Conservation (phyloP, 345 rosid genomes). For the Barbarea vulgaris region DNA sequence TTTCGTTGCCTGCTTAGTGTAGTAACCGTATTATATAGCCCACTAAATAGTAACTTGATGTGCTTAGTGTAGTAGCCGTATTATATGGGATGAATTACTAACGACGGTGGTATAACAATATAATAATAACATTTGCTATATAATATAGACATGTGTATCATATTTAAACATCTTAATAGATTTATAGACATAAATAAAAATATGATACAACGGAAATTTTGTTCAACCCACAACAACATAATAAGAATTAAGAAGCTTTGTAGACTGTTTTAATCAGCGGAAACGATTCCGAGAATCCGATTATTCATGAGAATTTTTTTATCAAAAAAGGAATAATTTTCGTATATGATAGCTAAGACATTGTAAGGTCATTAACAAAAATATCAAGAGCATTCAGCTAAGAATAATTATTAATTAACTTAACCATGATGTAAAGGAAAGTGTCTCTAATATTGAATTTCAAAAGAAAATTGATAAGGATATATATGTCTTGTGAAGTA, state of each 20-base stretch:
- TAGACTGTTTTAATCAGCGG: constrained; percentile 4
- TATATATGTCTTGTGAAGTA: neutral
- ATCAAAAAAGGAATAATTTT: neutral
- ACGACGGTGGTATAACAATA: constrained; percentile 1
- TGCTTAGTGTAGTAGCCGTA: neutral
- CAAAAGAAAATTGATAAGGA: neutral
- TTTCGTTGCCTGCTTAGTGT: constrained; percentile 4
- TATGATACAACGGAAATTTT: neutral
- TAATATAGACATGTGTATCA: neutral
- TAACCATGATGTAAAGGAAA: neutral
- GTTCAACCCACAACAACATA: neutral
- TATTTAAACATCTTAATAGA: neutral
- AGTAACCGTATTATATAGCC: neutral
- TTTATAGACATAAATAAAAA: neutral
- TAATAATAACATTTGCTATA: constrained; percentile 6
- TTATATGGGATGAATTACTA: constrained; percentile 11
- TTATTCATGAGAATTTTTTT: neutral
- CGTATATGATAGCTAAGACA: no score
- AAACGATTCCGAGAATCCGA: neutral
- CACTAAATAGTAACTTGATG: neutral
- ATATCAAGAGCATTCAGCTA: neutral
- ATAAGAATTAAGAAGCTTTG: neutral
- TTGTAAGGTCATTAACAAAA: neutral
- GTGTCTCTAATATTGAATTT: neutral
- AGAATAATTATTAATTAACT: neutral